A percentile compares a stretch with the other conserved stretches of the same genome.
Conservation (phyloP, 768 basidiomycete genomes). For the Phanerochaete sordida region DNA sequence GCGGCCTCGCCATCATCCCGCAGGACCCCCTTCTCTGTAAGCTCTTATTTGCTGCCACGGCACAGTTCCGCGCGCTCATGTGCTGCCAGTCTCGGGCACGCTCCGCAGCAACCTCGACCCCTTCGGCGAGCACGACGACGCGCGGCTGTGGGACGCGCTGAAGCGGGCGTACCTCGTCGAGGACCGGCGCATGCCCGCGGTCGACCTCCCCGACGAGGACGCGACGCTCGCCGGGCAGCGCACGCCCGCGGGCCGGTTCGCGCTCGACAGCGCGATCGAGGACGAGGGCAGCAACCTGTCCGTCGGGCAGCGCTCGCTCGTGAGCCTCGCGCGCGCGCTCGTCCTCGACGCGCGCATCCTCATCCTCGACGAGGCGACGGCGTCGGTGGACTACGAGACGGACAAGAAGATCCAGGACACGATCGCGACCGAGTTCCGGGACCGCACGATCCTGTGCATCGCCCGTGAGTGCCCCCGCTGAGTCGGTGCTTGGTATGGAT, state of each 20-base stretch:
- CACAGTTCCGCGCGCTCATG: constrained; percentile 40
- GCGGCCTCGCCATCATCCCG: constrained; percentile 73
- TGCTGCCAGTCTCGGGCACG: constrained; percentile 64
- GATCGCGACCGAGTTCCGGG: constrained; percentile 77
- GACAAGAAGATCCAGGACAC: constrained; percentile 91
- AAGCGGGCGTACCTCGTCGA: constrained; percentile 83
- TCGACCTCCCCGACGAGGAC: constrained; percentile 32
- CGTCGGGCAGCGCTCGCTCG: constrained; percentile 77
- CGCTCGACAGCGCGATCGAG: constrained; percentile 79
- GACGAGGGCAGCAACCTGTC: constrained; percentile 86
- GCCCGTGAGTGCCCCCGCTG: constrained; percentile 66
- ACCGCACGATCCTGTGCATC: constrained; percentile 84
- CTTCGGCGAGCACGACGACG: constrained; percentile 77
- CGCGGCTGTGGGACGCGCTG: constrained; percentile 82
- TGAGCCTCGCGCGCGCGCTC: constrained; percentile 84
- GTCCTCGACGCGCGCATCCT: constrained; percentile 84
- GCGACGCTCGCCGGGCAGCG: constrained; percentile 36
- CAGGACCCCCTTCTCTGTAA: constrained; percentile 54
- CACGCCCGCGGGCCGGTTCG: constrained; percentile 52
- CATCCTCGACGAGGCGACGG: constrained; percentile 86
- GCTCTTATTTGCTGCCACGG: neutral
- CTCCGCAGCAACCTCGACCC: constrained; percentile 88
- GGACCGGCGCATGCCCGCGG: constrained; percentile 25
- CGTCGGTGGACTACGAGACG: constrained; percentile 84
- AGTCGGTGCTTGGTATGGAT: no score